phyloP scores from a whole-genome alignment of 352 stramenopile genomes.

The Pythium phragmitis region DNA sequence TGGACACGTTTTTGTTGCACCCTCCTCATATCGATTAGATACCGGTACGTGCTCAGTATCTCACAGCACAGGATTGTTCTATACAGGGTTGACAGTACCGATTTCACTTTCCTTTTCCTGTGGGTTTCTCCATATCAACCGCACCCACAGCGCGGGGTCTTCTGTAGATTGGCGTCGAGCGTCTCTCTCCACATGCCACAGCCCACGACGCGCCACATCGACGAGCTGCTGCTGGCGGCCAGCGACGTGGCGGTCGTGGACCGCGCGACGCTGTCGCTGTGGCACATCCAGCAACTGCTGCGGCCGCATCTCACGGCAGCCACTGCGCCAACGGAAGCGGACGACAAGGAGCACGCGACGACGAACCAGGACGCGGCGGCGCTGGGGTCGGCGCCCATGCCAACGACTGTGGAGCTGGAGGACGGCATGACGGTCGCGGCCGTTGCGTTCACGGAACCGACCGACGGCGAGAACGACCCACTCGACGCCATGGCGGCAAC shows the following conservation, averaged over 20 bases:
- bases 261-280: constrained; percentile 71
- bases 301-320: constrained; percentile 34
- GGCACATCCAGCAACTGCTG: constrained; percentile 74
- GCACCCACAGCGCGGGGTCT: background rate
- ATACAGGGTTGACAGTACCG: constrained; percentile 8
- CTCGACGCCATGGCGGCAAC: background rate
- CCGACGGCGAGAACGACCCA: background rate
- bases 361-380: background rate
- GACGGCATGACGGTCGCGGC: constrained; percentile 75
- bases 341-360: constrained; percentile 22
- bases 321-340: constrained; percentile 4
- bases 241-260: constrained; percentile 70
- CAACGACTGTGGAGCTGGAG: constrained; percentile 42
- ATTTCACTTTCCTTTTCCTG: background rate
- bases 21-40: background rate
- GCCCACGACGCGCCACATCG: constrained; percentile 30
- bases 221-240: constrained; percentile 58
- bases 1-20: background rate
- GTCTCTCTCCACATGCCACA: constrained; percentile 8
- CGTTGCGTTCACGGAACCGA: constrained; percentile 28
- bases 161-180: background rate
- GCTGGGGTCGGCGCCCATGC: background rate
- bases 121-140: background rate
- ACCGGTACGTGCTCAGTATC: background rate
- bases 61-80: background rate